Percentiles rank a stretch among this genome's conserved stretches.
These are phyloP conservation scores for Cladosporium sp. DNA, from an alignment of 2,329 filamentous ascomycete genomes.

Conservation along the genomic window DNA sequence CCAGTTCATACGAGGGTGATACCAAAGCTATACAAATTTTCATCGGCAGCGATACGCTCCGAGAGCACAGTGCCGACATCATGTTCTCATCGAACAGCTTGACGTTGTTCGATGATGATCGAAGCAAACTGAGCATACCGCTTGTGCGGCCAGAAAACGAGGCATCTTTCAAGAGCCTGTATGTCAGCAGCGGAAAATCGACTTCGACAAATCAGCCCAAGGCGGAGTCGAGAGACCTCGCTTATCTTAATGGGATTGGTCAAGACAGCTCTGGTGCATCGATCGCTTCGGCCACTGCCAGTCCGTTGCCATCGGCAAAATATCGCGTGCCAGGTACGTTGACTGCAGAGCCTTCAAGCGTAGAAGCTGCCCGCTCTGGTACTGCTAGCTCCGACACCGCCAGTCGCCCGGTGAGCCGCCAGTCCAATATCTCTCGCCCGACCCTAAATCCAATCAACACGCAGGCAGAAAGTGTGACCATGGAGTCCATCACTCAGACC, in stretches of 20 bases:
- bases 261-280: conserved; percentile 30
- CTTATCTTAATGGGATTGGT: conserved; percentile 37
- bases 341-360: conserved; percentile 25
- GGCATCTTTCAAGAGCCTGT: conserved; percentile 71
- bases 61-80: conserved; percentile 84
- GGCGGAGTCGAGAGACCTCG: conserved; percentile 22
- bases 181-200: conserved; percentile 11
- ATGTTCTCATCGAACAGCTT: conserved; percentile 90
- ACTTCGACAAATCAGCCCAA: not conserved
- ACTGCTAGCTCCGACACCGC: conserved; percentile 29
- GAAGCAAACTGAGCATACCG: conserved; percentile 83
- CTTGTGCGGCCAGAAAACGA: conserved; percentile 92
- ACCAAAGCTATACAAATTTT: conserved; percentile 75
- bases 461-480: conserved; percentile 21
- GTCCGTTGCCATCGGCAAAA: conserved; percentile 31
- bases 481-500: not conserved
- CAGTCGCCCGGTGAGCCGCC: conserved; percentile 28
- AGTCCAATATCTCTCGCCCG: conserved; percentile 26
- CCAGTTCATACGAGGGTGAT: conserved; percentile 52
- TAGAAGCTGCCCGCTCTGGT: conserved; percentile 27
- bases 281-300: conserved; percentile 25
- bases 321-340: conserved; percentile 34
- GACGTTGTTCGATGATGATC: conserved; percentile 81
- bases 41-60: conserved; percentile 83
- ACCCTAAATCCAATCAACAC: conserved; percentile 29